Conservation (phyloP, 306 rosid species). For the Leucaena leucocephala region DNA sequence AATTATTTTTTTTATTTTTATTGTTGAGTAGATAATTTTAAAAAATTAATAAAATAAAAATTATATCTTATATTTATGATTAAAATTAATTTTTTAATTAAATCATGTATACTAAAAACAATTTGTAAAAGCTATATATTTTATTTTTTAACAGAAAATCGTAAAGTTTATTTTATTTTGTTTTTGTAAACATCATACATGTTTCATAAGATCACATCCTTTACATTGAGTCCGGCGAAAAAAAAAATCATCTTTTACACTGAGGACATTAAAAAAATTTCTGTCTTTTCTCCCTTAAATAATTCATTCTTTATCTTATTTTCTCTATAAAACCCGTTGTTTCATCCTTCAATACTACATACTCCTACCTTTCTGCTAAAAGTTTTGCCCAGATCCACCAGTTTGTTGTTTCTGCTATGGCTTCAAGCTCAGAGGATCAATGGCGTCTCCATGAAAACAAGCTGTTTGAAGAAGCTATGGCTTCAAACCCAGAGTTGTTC, state of each 20-base stretch:
- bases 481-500: neutral
- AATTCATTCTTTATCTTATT: neutral
- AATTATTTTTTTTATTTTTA: too few species aligned
- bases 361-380: neutral
- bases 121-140: neutral
- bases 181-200: neutral
- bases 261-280: neutral
- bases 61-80: too few species aligned
- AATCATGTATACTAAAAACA: too few species aligned
- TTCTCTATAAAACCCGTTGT: neutral
- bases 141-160: neutral
- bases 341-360: neutral
- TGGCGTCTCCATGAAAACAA: neutral
- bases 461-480: neutral
- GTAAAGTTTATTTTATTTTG: neutral
- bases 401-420: neutral
- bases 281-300: neutral
- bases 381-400: neutral
- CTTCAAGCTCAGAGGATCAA: neutral
- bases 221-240: too few species aligned
- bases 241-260: neutral
- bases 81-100: too few species aligned
- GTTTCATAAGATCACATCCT: neutral
- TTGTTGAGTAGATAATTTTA: too few species aligned
- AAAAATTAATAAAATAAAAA: too few species aligned